A percentile compares a stretch with the other conserved stretches of the same genome.
These are phyloP conservation scores for Wickerhamomyces strasburgensis DNA, from an alignment of 805 yeast genomes.

Conservation along the genomic window DNA sequence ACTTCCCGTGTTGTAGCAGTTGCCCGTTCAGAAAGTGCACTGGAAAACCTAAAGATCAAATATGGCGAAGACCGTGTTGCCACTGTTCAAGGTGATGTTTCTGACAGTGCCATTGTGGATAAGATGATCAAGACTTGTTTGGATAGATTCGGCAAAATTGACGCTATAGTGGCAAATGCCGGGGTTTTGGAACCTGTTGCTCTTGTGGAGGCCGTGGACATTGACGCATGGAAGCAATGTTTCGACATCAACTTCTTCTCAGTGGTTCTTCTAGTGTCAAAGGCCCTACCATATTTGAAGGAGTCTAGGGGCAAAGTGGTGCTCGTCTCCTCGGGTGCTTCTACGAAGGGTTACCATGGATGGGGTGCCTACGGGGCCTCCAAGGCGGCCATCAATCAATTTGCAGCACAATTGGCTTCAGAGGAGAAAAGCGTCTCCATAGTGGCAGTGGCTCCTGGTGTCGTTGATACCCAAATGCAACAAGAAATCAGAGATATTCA, in stretches of 20 bases:
- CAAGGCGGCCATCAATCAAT: constrained; percentile 85
- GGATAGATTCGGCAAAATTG: constrained; percentile 48
- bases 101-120: constrained; percentile 34
- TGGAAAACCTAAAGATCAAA: constrained; percentile 37
- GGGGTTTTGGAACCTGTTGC: constrained; percentile 80
- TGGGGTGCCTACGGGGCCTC: constrained; percentile 94
- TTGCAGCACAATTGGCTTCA: constrained; percentile 57
- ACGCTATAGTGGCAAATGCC: constrained; percentile 71
- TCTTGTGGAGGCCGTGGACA: constrained; percentile 45
- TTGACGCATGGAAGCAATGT: constrained; percentile 53
- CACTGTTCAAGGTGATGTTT: constrained; percentile 57
- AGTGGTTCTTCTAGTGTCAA: constrained; percentile 51
- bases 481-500: constrained; percentile 57
- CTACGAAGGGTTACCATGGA: constrained; percentile 54
- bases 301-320: constrained; percentile 56
- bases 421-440: constrained; percentile 62
- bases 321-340: constrained; percentile 90
- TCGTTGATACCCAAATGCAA: constrained; percentile 91
- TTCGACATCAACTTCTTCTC: constrained; percentile 80
- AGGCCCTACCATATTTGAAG: constrained; percentile 54
- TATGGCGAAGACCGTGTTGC: constrained; percentile 47
- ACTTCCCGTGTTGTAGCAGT: constrained; percentile 55
- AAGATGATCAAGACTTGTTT: constrained; percentile 42
- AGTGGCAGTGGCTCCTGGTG: constrained; percentile 88
- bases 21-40: constrained; percentile 56